Evolutionary conservation across 805 yeast species (phyloP).

Genomic region (Candida insectorum): DNA sequence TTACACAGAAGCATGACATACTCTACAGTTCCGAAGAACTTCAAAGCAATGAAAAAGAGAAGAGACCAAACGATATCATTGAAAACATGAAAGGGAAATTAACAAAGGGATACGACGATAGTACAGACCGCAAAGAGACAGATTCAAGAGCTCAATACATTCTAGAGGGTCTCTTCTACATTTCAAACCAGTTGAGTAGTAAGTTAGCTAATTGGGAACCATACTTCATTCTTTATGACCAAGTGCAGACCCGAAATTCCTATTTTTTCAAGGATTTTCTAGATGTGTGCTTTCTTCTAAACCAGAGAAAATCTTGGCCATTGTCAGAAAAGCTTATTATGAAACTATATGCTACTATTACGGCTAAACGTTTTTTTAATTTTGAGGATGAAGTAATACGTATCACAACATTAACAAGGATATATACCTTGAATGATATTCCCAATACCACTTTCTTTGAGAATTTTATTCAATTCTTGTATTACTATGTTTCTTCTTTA

Average conservation of each 20-base stretch:
- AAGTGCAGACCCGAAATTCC: constrained; percentile 15
- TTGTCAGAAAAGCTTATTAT: constrained; percentile 26
- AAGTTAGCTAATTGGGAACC: constrained; percentile 21
- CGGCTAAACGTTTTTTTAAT: constrained; percentile 31
- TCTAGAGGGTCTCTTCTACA: constrained; percentile 10
- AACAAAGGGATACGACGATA: no score
- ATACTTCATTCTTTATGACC: constrained; percentile 19
- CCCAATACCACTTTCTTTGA: constrained; percentile 32
- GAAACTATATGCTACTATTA: constrained; percentile 25
- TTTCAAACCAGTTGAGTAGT: constrained; percentile 6
- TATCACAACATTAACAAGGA: constrained; percentile 10
- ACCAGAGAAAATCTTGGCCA: constrained; percentile 17
- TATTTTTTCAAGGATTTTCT: constrained; percentile 21
- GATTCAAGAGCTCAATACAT: no score
- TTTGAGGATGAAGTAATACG: constrained; percentile 33
- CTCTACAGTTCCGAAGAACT: no score
- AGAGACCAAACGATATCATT: no score
- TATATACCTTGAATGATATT: constrained; percentile 24
- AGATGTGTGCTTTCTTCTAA: constrained; percentile 24
- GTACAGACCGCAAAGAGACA: no score
- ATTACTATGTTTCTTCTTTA: constrained; percentile 28
- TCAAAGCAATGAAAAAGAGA: no score
- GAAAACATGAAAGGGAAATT: no score
- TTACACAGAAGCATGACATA: no score
- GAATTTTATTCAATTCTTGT: constrained; percentile 32